phyloP scores from a whole-genome alignment of 495 filamentous ascomycete genomes.

The Xylaria longipes region DNA sequence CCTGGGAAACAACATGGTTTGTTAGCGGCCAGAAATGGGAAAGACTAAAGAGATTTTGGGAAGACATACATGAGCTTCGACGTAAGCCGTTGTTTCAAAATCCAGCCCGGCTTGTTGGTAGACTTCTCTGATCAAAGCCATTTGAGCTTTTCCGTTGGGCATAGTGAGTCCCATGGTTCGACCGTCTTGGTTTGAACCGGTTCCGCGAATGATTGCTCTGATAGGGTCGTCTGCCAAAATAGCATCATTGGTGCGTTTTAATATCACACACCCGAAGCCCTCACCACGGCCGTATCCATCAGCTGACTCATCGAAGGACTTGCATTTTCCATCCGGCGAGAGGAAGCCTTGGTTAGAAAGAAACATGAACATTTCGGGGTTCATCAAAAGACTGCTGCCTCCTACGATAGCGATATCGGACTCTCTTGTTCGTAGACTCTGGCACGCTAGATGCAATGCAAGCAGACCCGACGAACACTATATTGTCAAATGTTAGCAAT shows the following conservation, averaged over 20 bases:
- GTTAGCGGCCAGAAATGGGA: too few relatives aligned
- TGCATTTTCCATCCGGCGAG: constrained; percentile 48
- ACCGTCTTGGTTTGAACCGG: constrained; percentile 64
- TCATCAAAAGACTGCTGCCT: constrained; percentile 46
- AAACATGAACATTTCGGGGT: constrained; percentile 37
- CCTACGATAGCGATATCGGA: constrained; percentile 51
- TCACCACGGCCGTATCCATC: constrained; percentile 72
- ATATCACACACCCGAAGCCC: constrained; percentile 56
- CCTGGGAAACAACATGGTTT: too few relatives aligned
- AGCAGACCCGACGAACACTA: constrained; percentile 79
- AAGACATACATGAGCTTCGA: constrained; percentile 50
- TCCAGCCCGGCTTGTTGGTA: constrained; percentile 49
- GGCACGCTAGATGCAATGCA: constrained; percentile 74
- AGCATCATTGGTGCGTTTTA: constrained; percentile 64
- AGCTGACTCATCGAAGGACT: constrained; percentile 56
- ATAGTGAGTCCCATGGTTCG: constrained; percentile 48
- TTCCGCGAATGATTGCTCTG: constrained; percentile 65
- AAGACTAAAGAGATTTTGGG: too few relatives aligned
- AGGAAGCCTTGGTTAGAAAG: constrained; percentile 30
- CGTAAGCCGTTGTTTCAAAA: constrained; percentile 52
- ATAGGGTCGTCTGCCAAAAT: constrained; percentile 59
- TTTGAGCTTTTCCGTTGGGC: constrained; percentile 52
- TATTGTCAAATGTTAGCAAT: too few relatives aligned
- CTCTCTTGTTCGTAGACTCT: constrained; percentile 68
- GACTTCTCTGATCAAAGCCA: constrained; percentile 56